phyloP scores from a whole-genome alignment of 1,284 basidiomycete species.

The Naganishia cerealis region DNA sequence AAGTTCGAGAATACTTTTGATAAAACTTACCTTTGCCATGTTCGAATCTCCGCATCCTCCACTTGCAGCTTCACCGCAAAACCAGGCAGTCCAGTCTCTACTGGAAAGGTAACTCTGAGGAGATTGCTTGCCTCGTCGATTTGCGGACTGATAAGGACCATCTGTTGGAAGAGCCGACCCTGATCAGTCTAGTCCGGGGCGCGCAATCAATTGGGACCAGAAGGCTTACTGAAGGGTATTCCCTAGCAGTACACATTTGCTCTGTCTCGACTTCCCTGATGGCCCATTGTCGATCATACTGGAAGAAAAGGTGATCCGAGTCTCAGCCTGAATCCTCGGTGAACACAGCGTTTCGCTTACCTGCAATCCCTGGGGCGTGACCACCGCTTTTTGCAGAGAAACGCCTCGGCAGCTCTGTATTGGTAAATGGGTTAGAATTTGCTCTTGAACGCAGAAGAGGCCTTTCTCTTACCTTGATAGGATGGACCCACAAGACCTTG shows the following conservation, averaged over 20 bases:
- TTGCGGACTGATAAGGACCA: constrained; percentile 28
- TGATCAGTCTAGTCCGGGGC: background rate
- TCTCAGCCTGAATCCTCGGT: background rate
- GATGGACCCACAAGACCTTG: constrained; percentile 27
- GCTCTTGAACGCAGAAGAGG: background rate
- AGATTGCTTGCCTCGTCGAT: constrained; percentile 20
- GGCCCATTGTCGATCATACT: constrained; percentile 34
- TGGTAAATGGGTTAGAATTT: background rate
- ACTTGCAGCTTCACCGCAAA: constrained; percentile 24
- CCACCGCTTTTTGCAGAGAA: constrained; percentile 7
- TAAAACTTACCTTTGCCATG: constrained; percentile 24
- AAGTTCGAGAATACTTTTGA: background rate
- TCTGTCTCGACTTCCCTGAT: constrained; percentile 22
- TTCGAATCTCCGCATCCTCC: constrained; percentile 8
- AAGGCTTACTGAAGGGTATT: constrained; percentile 22
- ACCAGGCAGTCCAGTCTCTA: constrained; percentile 21
- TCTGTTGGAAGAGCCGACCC: background rate
- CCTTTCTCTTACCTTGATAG: constrained; percentile 26
- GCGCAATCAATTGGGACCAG: background rate
- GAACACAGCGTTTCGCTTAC: background rate
- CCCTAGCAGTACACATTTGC: constrained; percentile 29
- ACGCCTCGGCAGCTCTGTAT: constrained; percentile 29
- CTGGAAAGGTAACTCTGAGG: constrained; percentile 26
- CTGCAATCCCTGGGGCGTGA: constrained; percentile 27
- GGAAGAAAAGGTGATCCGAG: background rate